Percentiles rank a stretch among this genome's conserved stretches.
Conservation (phyloP, 139 green algal genomes). For the Chlamydomonas sphaeroides region DNA sequence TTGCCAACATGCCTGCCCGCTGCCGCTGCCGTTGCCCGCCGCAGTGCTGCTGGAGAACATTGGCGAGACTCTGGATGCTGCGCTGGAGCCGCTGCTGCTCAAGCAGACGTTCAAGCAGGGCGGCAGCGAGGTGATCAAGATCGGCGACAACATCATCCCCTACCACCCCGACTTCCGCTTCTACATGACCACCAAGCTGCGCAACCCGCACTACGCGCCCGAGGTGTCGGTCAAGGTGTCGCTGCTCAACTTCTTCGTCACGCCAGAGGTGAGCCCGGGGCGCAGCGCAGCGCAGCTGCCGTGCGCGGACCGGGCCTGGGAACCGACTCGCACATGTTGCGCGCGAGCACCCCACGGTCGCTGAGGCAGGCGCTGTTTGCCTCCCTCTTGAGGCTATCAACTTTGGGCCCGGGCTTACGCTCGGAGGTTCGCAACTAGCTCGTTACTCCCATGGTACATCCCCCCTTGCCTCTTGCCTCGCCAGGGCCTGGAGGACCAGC, state of each 20-base stretch:
- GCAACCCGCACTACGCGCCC: conserved; percentile 80
- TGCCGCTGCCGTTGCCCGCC: too few species aligned
- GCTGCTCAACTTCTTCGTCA: conserved; percentile 82
- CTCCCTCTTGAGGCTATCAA: too few species aligned
- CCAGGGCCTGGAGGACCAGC: conserved; percentile 82
- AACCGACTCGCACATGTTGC: too few species aligned
- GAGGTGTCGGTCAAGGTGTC: conserved; percentile 82
- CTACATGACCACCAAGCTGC: conserved; percentile 85
- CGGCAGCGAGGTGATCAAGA: conserved; percentile 83
- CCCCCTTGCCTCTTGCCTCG: too few species aligned
- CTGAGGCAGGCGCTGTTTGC: too few species aligned
- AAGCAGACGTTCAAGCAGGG: conserved; percentile 87
- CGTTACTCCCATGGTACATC: too few species aligned
- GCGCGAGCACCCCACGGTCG: too few species aligned
- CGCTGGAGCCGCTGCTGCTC: conserved; percentile 82
- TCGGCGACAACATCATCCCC: conserved; percentile 87
- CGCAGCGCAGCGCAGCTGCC: too few species aligned
- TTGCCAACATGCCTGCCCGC: too few species aligned
- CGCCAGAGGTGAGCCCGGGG: conserved; percentile 57
- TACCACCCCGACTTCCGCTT: conserved; percentile 89
- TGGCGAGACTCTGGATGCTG: conserved; percentile 74
- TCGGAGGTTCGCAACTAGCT: too few species aligned
- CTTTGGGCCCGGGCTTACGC: too few species aligned
- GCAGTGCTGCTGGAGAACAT: conserved; percentile 81
- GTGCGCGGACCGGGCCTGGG: too few species aligned